Evolutionary conservation across 345 rosid species (phyloP), one percentile per base, ranked within the genome.

Genomic region (Eucalyptus brandiana): DNA sequence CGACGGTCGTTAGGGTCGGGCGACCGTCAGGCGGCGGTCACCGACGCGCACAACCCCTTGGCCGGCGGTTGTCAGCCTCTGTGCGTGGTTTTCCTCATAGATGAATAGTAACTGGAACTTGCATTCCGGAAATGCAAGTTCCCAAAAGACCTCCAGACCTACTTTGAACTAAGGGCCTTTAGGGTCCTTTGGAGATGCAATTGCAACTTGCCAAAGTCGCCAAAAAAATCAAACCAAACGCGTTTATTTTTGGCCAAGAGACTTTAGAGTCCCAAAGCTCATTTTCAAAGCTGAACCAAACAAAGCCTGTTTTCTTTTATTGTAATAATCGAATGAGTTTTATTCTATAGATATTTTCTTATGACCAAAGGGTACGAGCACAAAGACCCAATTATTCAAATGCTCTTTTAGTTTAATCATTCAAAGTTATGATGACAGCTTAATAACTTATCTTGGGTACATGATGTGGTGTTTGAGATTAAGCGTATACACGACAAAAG

Each of bases 11-110:
- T 0, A 14, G 49, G 49, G 49, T 0, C 5, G 2, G 5, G 49
- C 0, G 0, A 47, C 14, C 0, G 14, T 47, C 13, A 0, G 48
- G 49, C 0, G 51, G 6, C 0, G 51, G 6, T 49, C 18, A 7
- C 7, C 17, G 1, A 6, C 0, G 17, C 0, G 1, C 51, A 6
- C 6, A 6, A 49, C 0, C 51, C 51, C 51, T 49, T 49, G 18
- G 51, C 3, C 18, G 3, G 0, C 7, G 3, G 51, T 49, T 3
- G 18, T 49, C 3, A 5, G 7, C 51, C 18, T 49, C 0, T 6
- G 1, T 14, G 51, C 3, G 18, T 49, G 51, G 6, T 49, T 49
- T 49, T 49, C 51, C 18, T 15, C 51, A 49, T 0, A 14, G 3
- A 49, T 49, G 51, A 49, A 49, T 0, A 49, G 17, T 49, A 49